A percentile compares a stretch with the other conserved stretches of the same genome.
phyloP scores from a whole-genome alignment of 2,329 filamentous ascomycete species.

The Colletotrichum sp. region DNA sequence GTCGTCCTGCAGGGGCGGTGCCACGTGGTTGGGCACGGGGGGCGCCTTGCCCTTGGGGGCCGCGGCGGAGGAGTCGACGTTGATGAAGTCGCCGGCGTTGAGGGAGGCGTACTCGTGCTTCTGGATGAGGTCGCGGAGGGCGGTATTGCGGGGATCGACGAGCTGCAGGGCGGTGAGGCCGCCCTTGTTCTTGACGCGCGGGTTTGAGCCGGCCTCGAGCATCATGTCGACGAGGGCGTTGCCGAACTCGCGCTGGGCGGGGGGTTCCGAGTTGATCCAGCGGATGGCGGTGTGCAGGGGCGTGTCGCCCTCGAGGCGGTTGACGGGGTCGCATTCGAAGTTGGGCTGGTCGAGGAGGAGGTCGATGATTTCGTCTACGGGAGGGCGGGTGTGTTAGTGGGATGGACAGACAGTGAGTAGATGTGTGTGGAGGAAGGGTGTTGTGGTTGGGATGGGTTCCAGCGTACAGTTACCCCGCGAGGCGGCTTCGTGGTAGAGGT shows the following conservation, averaged over 20 bases:
- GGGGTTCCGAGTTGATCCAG: constrained; percentile 73
- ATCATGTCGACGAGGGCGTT: constrained; percentile 76
- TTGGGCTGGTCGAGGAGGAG: constrained; percentile 81
- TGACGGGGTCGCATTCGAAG: constrained; percentile 83
- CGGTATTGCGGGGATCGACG: constrained; percentile 72
- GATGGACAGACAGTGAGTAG: neutral
- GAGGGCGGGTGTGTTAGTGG: neutral
- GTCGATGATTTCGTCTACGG: constrained; percentile 80
- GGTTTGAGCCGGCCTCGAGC: constrained; percentile 75
- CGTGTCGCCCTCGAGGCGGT: constrained; percentile 75
- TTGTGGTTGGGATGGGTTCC: neutral
- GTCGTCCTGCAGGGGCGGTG: neutral
- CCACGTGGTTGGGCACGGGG: constrained; percentile 24
- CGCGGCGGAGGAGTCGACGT: constrained; percentile 32
- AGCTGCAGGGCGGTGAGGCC: constrained; percentile 75
- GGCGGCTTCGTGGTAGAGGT: constrained; percentile 89
- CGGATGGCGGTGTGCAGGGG: constrained; percentile 80
- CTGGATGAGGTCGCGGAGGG: constrained; percentile 67
- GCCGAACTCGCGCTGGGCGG: constrained; percentile 68
- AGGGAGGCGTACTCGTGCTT: constrained; percentile 71
- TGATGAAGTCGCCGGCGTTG: constrained; percentile 64
- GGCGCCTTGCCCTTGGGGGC: constrained; percentile 11
- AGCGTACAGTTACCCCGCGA: constrained; percentile 81
- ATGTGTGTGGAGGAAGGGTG: neutral
- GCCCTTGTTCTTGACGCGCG: constrained; percentile 70